Percentiles rank a stretch among this genome's conserved stretches.
These are phyloP conservation scores for Malus asiatica DNA, from an alignment of 306 rosid species.

Conservation along the genomic window DNA sequence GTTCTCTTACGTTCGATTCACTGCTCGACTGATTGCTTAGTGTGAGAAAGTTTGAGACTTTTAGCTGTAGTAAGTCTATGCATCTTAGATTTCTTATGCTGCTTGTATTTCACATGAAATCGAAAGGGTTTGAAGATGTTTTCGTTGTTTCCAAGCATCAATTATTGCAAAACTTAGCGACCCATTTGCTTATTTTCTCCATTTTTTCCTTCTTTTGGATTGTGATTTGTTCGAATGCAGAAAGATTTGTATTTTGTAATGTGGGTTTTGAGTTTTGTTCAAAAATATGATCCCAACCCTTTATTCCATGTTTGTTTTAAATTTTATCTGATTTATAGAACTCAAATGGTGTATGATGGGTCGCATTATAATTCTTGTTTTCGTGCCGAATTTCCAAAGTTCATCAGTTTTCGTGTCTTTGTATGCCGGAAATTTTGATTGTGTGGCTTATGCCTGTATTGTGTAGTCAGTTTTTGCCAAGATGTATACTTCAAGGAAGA, in stretches of 20 bases:
- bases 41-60: background rate
- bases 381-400: background rate
- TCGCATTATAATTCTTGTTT: background rate
- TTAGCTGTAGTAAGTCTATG: background rate
- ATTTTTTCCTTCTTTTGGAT: background rate
- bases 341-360: background rate
- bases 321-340: background rate
- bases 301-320: background rate
- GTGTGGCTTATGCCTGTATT: background rate
- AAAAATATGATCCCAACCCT: background rate
- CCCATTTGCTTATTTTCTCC: background rate
- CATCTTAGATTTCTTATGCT: background rate
- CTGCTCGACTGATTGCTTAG: background rate
- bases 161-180: background rate
- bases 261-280: background rate
- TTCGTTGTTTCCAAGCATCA: background rate
- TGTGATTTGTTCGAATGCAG: background rate
- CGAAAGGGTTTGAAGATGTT: background rate
- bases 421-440: background rate
- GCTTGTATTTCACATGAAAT: background rate
- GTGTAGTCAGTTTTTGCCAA: conserved; percentile 18
- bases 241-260: background rate
- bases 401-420: background rate
- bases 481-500: conserved; percentile 65
- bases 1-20: background rate